These are phyloP conservation scores for Erythrobasidium yunnanense DNA, from an alignment of 768 basidiomycete species.

Conservation along the genomic window DNA sequence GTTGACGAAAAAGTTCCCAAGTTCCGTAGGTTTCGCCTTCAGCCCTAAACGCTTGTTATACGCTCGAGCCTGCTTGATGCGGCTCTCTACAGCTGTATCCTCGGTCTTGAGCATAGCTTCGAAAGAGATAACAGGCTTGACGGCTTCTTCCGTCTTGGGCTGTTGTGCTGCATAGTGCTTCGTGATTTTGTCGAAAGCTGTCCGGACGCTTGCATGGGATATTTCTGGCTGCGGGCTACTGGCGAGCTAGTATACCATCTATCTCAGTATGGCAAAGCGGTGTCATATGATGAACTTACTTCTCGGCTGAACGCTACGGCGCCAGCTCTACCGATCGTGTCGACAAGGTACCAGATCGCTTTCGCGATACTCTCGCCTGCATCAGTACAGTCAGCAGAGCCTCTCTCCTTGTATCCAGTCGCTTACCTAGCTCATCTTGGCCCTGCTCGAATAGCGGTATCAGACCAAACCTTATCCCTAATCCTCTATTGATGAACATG, in stretches of 20 bases:
- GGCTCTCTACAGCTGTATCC: slow-evolving; percentile 32
- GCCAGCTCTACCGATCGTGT: slow-evolving; percentile 53
- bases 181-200: not conserved
- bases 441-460: slow-evolving; percentile 66
- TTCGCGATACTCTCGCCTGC: slow-evolving; percentile 60
- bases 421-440: slow-evolving; percentile 41
- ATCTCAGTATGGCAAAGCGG: not conserved
- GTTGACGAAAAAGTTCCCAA: slow-evolving; percentile 73
- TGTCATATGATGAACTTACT: slow-evolving; percentile 41
- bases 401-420: too few species aligned
- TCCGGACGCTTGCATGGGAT: not conserved
- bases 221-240: too few species aligned
- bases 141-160: not conserved
- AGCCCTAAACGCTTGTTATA: slow-evolving; percentile 57
- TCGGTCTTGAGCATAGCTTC: not conserved
- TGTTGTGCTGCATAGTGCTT: not conserved
- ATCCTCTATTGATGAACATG: slow-evolving; percentile 58
- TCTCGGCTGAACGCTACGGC: slow-evolving; percentile 55
- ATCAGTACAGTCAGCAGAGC: not conserved
- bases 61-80: slow-evolving; percentile 47
- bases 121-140: slow-evolving; percentile 36
- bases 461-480: slow-evolving; percentile 75
- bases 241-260: not conserved
- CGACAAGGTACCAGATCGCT: slow-evolving; percentile 57
- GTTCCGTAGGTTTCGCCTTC: slow-evolving; percentile 31